Base-by-base conservation (phyloP, 2,329 filamentous ascomycete genomes). In the Aphanocladium album region DNA sequence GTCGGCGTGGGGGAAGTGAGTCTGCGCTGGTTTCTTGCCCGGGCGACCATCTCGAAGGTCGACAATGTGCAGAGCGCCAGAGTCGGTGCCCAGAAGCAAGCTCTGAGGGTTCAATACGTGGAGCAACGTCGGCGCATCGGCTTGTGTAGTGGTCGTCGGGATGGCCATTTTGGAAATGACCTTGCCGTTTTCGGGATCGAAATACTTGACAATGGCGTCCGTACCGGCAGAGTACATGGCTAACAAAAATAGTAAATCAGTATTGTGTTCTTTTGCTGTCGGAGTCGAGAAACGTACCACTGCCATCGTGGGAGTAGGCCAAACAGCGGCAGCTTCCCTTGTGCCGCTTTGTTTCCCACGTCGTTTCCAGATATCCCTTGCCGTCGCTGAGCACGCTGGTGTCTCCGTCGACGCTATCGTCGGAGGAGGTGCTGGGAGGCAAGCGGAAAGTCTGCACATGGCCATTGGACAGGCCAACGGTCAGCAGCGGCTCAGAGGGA, bases 281-380 rank as follows among this genome's bases (percentile, higher is more conserved):
- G 5, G n/a, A 23, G 3, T 27, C 8, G n/a, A 47, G 33, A 80
- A 86, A n/a, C 76, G 81, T 75, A 79, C 87, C 81, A 65, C 84
- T 78, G 17, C 93, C 95, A 72, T 97, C 93, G 61, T 85, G 75
- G 65, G 86, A 88, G 75, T 93, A 98, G 5, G 83, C 86, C 60
- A 98, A 77, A 62, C 86, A 88, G 57, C 95, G 84, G 72, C 93
- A 98, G 80, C 92, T 97, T 14, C 92, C 93, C 79, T 96, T 96
- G 77, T 99, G 95, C 63, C 95, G 83, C 66, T 87, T 83, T 5
- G 95, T 98, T 68, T 85, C 84, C 95, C 95, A 99, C 62, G 87
- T 78, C 0, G 88, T 91, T 67, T 93, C 89, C 64, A 98, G 89
- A 60, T 88, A 85, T 47, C 88, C 89, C 64, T 83, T 89, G 12